Evolutionary conservation across 306 rosid genomes (phyloP), one percentile per base, ranked within the genome.

Genomic region (Gynostemma pentaphyllum): DNA sequence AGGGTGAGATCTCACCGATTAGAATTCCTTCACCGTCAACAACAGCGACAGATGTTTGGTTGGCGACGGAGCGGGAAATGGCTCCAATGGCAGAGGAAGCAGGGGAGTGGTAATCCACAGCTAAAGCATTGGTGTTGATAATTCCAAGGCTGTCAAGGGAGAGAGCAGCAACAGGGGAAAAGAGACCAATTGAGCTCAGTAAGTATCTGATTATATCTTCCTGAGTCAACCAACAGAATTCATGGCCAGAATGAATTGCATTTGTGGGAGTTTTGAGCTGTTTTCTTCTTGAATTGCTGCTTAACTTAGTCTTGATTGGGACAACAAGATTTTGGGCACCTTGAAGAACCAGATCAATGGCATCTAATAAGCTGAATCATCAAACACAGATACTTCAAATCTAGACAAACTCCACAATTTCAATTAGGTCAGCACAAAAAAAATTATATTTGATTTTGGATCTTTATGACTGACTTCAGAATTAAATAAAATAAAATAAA

Each of bases 1-100:
- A 77, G 51, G 96, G 96, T 1, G 99, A 92, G 77, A 92, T 86
- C 79, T 92, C 99, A 7, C 99, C 99, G 1, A 92, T 78, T 65
- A 92, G 75, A 30, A 71, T 18, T 2, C 94, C 87, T 14, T 84
- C 95, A 2, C 34, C 13, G 53, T 92, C 97, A 2, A 92, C 80
- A 37, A 92, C 75, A 1, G 97, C 99, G 15, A 92, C 94, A 0
- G 99, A 88, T 12, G 96, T 86, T 66, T 88, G 96, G 2, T 83
- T 67, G 0, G 72, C 37, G 2, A 88, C 85, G 18, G 90, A 84
- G 64, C 53, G 62, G 9, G 96, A 73, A 67, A 92, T 84, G 44
- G 86, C 81, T 39, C 45, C 70, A 11, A 88, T n/a, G 4, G 96
- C 90, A 0, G 89, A 75, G 50, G 68, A 64, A 3, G 99, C 96